These are phyloP conservation scores for Coriolopsis trogii DNA, from an alignment of 1,284 basidiomycete genomes.

Conservation along the genomic window DNA sequence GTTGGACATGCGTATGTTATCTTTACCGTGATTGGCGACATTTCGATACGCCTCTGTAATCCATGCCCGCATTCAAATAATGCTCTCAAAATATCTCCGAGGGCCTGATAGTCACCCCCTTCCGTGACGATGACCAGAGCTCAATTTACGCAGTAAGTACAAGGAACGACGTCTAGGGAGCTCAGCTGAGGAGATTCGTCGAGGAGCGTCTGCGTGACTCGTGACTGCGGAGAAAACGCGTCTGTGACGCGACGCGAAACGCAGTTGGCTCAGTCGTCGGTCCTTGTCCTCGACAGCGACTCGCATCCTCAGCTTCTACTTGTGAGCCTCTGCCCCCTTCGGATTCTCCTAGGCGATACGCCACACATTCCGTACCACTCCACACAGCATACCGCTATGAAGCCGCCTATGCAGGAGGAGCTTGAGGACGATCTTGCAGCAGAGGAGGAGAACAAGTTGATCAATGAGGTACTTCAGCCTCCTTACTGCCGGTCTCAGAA, in stretches of 20 bases:
- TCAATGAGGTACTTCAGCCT: constrained; percentile 76
- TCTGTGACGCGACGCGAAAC: constrained; percentile 27
- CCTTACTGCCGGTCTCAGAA: no score
- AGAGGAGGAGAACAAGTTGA: constrained; percentile 88
- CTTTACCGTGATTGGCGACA: background rate
- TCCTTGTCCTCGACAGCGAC: constrained; percentile 18
- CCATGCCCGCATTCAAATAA: no score
- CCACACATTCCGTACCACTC: no score
- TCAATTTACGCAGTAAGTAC: no score
- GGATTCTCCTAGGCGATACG: background rate
- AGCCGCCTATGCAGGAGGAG: constrained; percentile 67
- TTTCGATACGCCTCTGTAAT: constrained; percentile 5
- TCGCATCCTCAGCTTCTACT: background rate
- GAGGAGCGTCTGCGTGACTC: background rate
- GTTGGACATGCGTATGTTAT: constrained; percentile 5
- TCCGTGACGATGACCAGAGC: no score
- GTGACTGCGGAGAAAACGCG: constrained; percentile 18
- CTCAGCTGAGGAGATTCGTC: no score
- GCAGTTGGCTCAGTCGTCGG: background rate
- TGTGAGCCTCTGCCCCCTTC: background rate
- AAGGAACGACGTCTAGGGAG: no score
- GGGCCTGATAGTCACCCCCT: no score
- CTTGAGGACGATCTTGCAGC: constrained; percentile 81
- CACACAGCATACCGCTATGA: constrained; percentile 42
- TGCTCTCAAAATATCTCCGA: background rate